Percentiles rank a stretch among this genome's conserved stretches.
These are phyloP conservation scores for Leishmania lainsoni DNA, from an alignment of 208 protist species.

Conservation along the genomic window DNA sequence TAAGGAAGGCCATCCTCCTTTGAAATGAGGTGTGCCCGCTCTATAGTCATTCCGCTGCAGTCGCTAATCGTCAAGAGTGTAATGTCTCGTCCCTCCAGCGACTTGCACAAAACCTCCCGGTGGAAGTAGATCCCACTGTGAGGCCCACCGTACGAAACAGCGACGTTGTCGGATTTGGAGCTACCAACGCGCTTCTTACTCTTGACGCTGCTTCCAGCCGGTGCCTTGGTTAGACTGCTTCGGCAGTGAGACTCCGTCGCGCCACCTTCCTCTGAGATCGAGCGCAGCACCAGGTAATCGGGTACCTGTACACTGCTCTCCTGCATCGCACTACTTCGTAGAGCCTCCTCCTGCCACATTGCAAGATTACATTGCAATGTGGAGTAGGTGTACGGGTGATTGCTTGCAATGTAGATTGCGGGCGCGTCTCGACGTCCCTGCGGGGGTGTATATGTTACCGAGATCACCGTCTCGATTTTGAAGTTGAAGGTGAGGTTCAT, in stretches of 20 bases:
- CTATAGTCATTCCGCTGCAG: slow-evolving; percentile 39
- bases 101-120: slow-evolving; percentile 85
- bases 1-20: slow-evolving; percentile 55
- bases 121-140: slow-evolving; percentile 72
- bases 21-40: slow-evolving; percentile 39
- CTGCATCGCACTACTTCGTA: slow-evolving; percentile 17
- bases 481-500: slow-evolving; percentile 89
- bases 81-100: slow-evolving; percentile 79
- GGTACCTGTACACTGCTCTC: slow-evolving; percentile 13
- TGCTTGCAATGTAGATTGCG: slow-evolving; percentile 91
- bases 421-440: slow-evolving; percentile 55
- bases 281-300: background rate
- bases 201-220: background rate
- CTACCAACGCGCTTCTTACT: background rate
- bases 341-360: slow-evolving; percentile 53
- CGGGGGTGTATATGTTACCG: slow-evolving; percentile 43
- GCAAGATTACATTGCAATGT: slow-evolving; percentile 68
- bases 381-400: slow-evolving; percentile 90
- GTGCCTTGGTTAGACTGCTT: background rate
- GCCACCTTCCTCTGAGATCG: background rate
- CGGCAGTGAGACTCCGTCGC: background rate
- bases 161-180: background rate
- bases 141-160: background rate
- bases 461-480: slow-evolving; percentile 61
- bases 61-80: slow-evolving; percentile 91